Evolutionary conservation across 331 rosid species (phyloP), one percentile per base, ranked within the genome.

Genomic region (Malus hybrid): DNA sequence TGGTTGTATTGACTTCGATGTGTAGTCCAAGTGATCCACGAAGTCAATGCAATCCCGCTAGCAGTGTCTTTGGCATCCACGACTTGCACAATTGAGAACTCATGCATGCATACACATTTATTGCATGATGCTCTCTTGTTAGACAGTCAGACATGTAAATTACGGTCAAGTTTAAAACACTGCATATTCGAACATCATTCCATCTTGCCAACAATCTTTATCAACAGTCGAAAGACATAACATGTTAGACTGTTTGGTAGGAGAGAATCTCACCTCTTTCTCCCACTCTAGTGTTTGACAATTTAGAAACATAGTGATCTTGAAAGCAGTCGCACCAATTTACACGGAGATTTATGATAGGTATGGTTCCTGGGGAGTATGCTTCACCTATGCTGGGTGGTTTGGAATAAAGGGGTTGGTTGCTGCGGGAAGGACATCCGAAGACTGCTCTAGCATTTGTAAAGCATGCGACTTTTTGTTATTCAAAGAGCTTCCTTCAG

Each of bases 321-420:
- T 63, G 42, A 53, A 14, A n/a, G 26, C 34, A 65, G 75, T 39
- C 57, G n/a, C 56, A 24, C 5, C 11, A 24, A 24, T 62, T 69
- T n/a, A 71, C 63, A 24, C 18, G 62, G 53, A 66, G 13, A 22
- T 36, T 72, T 55, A 22, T 78, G 14, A 32, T 72, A 77, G 85
- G 85, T 81, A 72, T 6, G 85, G 85, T 66, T 81, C 79, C 6
- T 81, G 85, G 85, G 85, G 85, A 44, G 79, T 81, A 58, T 81
- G 82, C 81, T 81, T 76, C 78, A 77, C 85, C 56, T 81, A 81
- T 81, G 85, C 81, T 67, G 79, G 85, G 46, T 81, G 85, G 85
- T 81, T 81, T 52, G 85, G 85, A 33, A 72, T 81, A 66, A 77
- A 28, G 57, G 85, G 85, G 53, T 48, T 81, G 72, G 56, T 77